A percentile compares a stretch with the other conserved stretches of the same genome.
These are phyloP conservation scores for Tetrahymena malaccensis DNA, from an alignment of 73 alveolate species.

Conservation along the genomic window DNA sequence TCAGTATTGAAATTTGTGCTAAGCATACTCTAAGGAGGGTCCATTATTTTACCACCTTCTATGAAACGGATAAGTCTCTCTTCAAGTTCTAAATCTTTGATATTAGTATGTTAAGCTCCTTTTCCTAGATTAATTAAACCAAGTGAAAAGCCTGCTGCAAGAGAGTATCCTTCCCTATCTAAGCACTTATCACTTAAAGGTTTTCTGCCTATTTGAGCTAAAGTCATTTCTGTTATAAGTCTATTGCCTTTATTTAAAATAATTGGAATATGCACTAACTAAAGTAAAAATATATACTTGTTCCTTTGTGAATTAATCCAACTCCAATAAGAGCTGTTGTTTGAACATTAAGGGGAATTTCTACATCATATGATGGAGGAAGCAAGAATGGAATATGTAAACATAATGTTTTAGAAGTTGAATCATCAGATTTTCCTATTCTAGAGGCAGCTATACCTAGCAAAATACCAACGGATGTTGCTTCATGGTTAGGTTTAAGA, in stretches of 20 bases:
- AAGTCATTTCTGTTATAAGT: constrained; percentile 92
- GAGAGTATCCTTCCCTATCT: constrained; percentile 94
- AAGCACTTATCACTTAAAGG: constrained; percentile 86
- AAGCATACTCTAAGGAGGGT: constrained; percentile 64
- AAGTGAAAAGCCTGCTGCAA: constrained; percentile 92
- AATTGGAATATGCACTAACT: too few relatives aligned
- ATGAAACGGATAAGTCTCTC: constrained; percentile 89
- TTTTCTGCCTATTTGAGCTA: constrained; percentile 90
- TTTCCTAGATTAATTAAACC: constrained; percentile 94
- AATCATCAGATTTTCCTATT: constrained; percentile 95
- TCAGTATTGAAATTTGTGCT: constrained; percentile 53
- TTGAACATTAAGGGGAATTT: constrained; percentile 84
- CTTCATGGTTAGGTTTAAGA: constrained; percentile 92
- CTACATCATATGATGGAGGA: constrained; percentile 89
- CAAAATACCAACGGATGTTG: constrained; percentile 88
- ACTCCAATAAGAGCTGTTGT: constrained; percentile 94
- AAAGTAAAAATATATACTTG: too few relatives aligned
- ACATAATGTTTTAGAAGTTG: constrained; percentile 85
- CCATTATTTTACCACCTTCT: constrained; percentile 80
- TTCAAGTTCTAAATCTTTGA: constrained; percentile 75
- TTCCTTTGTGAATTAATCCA: constrained; percentile 62
- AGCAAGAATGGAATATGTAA: constrained; percentile 90
- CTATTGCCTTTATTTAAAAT: constrained; percentile 88
- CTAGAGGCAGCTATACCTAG: constrained; percentile 95
- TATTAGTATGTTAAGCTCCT: constrained; percentile 72